Base-by-base conservation (phyloP, 2,329 filamentous ascomycete species). In the Ophiostoma himal-ulmi region DNA sequence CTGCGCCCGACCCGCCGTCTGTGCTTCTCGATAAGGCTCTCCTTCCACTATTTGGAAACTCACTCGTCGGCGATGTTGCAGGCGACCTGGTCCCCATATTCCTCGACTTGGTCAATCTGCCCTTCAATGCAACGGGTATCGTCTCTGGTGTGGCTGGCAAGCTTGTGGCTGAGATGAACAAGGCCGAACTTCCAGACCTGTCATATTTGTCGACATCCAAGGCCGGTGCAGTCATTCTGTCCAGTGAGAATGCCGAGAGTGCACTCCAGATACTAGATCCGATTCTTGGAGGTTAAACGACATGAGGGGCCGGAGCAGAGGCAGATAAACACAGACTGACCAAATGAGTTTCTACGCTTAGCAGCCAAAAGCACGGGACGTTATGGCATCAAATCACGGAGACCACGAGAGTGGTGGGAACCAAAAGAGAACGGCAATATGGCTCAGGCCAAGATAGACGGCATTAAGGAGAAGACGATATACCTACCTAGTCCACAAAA, bases 101-200 rank as follows among this genome's bases (percentile, higher is more conserved):
- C 71, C 85, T 99, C 3, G 93, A 98, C 75, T 84, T 99, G 36
- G 88, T 87, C 26, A 88, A 88, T 60, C 82, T 98, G 57, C 92
- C 94, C 0, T 85, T 94, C 60, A 93, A 97, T 78, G 93, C 93
- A 8, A 96, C 94, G 0, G 94, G 94, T 30, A 97, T 99, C 71
- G 93, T 99, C 3, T 97, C 94, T 75, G 94, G 95, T 37, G 92
- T 99, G 1, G 94, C 94, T 0, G 92, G 93, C 36, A 86, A 89
- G 70, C 83, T 98, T 37, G 91, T 93, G 0, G 88, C 91, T 68
- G 91, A 91, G 65, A 89, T 92, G 78, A 80, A 83, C 70, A 81
- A 81, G 75, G 78, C 78, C 44, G 81, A 82, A 72, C 84, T 80
- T 74, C 87, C 92, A 0, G 93, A 97, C 78, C 89, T 98, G 80